These are phyloP conservation scores for Brassica juncea DNA, from an alignment of 345 rosid genomes.

Conservation along the genomic window DNA sequence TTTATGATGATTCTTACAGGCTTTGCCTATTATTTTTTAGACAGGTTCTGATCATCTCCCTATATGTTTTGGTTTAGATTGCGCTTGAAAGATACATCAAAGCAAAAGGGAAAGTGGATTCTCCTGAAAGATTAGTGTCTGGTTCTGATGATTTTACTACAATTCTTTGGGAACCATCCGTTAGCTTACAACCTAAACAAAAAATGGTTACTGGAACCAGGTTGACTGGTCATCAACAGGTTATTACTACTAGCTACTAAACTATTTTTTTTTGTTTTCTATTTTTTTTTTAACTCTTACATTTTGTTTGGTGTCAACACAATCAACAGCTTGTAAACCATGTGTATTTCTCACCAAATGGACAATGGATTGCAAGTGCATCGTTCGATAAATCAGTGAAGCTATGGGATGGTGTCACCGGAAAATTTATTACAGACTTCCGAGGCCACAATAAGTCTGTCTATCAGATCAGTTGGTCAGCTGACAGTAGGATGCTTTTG, in stretches of 20 bases:
- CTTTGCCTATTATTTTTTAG: not conserved
- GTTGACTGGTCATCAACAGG: not conserved
- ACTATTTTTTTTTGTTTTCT: not conserved
- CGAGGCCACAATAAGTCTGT: not conserved
- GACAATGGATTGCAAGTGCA: not conserved
- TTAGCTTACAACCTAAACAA: not conserved
- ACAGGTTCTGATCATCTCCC: not conserved
- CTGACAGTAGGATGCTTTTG: not conserved
- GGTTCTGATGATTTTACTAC: not conserved
- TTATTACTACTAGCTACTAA: not conserved
- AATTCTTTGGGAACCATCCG: not conserved
- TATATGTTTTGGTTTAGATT: not conserved
- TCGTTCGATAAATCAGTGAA: not conserved
- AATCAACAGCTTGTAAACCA: not conserved
- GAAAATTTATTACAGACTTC: not conserved
- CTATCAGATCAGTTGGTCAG: not conserved
- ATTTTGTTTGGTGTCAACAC: not conserved
- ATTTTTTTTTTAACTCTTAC: not conserved
- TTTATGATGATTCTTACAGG: not conserved
- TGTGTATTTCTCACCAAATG: not conserved
- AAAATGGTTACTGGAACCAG: not conserved
- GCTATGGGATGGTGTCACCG: not conserved
- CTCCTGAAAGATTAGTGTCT: not conserved
- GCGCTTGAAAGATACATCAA: not conserved
- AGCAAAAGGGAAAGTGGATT: not conserved